A percentile compares a stretch with the other conserved stretches of the same genome.
These are phyloP conservation scores for Posidonia oceanica DNA, from an alignment of 116 monocot species.

Conservation along the genomic window DNA sequence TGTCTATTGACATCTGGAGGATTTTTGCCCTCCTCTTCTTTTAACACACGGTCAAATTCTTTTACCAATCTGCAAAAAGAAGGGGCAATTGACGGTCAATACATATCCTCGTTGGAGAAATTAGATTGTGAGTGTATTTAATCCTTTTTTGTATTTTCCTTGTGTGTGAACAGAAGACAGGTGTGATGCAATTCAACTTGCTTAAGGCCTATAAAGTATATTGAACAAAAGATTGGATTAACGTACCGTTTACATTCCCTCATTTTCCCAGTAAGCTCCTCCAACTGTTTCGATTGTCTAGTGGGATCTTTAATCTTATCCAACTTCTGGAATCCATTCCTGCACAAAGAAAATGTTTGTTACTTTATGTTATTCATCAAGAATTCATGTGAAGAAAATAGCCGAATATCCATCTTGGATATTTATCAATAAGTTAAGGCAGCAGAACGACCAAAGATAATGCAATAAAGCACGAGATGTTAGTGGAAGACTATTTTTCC, in stretches of 20 bases:
- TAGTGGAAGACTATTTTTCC: no score
- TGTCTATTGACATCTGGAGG: slow-evolving; percentile 61
- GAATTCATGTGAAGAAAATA: neutral
- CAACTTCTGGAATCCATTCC: slow-evolving; percentile 97
- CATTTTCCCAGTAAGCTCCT: slow-evolving; percentile 97
- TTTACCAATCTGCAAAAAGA: slow-evolving; percentile 60
- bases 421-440: no score
- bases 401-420: no score
- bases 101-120: neutral
- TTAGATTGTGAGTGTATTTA: neutral
- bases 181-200: no score
- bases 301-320: slow-evolving; percentile 88
- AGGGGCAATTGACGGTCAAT: neutral
- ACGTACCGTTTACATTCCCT: slow-evolving; percentile 89
- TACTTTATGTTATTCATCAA: neutral
- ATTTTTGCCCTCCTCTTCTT: slow-evolving; percentile 69
- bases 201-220: neutral
- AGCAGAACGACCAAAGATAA: no score
- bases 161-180: neutral
- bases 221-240: neutral
- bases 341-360: slow-evolving; percentile 18
- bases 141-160: neutral
- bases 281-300: slow-evolving; percentile 83
- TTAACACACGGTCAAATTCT: slow-evolving; percentile 88
- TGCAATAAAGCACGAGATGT: no score